phyloP scores from a whole-genome alignment of 2,329 filamentous ascomycete species.

The Aspergillus floridensis region DNA sequence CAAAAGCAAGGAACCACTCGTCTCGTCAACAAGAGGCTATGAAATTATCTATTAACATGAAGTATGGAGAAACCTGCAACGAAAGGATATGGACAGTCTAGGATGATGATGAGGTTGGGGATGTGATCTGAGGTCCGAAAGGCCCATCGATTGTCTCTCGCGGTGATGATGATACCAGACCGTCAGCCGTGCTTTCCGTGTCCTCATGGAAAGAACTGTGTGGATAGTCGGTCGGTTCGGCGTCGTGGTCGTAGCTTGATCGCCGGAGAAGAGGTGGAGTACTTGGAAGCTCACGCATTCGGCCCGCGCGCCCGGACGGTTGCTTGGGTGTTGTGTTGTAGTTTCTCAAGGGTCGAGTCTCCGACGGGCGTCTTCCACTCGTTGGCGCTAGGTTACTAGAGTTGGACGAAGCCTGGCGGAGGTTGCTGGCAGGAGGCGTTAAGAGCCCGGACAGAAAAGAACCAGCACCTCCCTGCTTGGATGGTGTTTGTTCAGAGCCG shows the following conservation, averaged over 20 bases:
- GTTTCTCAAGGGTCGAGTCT: constrained; percentile 35
- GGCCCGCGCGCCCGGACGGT: constrained; percentile 31
- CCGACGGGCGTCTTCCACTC: constrained; percentile 30
- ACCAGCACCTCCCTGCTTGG: constrained; percentile 55
- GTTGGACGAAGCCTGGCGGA: constrained; percentile 60
- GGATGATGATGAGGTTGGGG: constrained; percentile 14
- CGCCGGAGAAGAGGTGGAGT: constrained; percentile 58
- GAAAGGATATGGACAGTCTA: constrained; percentile 14
- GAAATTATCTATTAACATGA: constrained; percentile 8
- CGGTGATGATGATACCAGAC: constrained; percentile 36
- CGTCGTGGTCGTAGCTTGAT: constrained; percentile 59
- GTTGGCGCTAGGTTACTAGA: constrained; percentile 31
- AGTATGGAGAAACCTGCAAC: constrained; percentile 1
- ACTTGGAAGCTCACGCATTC: constrained; percentile 36
- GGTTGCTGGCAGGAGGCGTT: constrained; percentile 78
- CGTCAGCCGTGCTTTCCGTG: constrained; percentile 47
- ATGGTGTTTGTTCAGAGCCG: constrained; percentile 55
- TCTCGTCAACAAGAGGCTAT: background rate
- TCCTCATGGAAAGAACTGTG: constrained; percentile 51
- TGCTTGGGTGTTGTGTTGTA: constrained; percentile 30
- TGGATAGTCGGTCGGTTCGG: constrained; percentile 50
- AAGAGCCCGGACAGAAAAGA: constrained; percentile 75
- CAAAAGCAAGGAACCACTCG: background rate
- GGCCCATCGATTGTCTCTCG: constrained; percentile 29
- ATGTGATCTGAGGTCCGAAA: constrained; percentile 31